Percentiles rank a stretch among this genome's conserved stretches.
phyloP scores from a whole-genome alignment of 306 rosid genomes.

The Potentilla sterilis region DNA sequence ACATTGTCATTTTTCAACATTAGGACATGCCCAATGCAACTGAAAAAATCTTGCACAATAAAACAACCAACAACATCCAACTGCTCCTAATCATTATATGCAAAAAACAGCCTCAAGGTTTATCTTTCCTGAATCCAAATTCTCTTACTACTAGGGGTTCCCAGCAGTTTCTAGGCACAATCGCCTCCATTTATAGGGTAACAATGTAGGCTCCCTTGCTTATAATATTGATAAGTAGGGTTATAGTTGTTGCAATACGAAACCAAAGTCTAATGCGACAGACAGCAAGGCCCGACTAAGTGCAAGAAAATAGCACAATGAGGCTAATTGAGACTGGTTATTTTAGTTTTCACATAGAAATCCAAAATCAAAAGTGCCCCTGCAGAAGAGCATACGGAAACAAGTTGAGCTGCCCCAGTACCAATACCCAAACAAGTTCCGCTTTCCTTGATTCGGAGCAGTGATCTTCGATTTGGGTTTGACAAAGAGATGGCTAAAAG shows the following conservation, averaged over 20 bases:
- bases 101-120: neutral
- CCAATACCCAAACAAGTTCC: neutral
- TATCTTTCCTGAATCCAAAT: neutral
- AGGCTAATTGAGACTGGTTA: neutral
- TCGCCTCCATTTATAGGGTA: neutral
- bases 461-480: neutral
- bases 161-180: neutral
- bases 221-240: too few relatives aligned
- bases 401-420: neutral
- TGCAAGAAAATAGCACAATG: neutral
- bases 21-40: neutral
- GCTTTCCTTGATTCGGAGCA: neutral
- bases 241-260: neutral
- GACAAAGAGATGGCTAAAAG: constrained; percentile 42
- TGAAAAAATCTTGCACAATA: neutral
- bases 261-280: neutral
- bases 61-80: neutral
- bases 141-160: neutral
- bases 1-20: neutral
- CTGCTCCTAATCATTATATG: neutral
- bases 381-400: neutral
- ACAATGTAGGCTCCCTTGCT: neutral
- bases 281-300: neutral
- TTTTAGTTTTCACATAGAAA: neutral
- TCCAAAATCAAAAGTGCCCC: neutral